Percentiles rank a stretch among this genome's conserved stretches.
phyloP scores from a whole-genome alignment of 1,139 yeast species.

The Candida freyschussii region DNA sequence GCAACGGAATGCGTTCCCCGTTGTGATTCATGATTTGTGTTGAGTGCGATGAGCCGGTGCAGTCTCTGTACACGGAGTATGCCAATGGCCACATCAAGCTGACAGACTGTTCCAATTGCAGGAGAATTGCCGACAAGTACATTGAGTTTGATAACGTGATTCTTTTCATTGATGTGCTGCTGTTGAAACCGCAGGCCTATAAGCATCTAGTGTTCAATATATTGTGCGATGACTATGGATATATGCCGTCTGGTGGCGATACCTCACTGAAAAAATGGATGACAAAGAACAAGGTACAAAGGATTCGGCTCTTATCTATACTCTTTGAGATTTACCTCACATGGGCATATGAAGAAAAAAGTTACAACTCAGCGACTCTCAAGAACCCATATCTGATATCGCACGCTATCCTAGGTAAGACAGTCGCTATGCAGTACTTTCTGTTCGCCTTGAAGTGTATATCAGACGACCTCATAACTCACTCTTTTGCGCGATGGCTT shows the following conservation, averaged over 20 bases:
- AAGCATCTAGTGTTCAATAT: slow-evolving; percentile 81
- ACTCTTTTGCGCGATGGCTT: slow-evolving; percentile 43
- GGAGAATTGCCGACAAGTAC: slow-evolving; percentile 78
- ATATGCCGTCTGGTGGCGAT: neutral
- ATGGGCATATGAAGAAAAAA: slow-evolving; percentile 88
- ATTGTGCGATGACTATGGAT: slow-evolving; percentile 32
- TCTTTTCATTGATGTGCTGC: slow-evolving; percentile 73
- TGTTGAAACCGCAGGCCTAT: slow-evolving; percentile 85
- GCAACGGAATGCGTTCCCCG: no score
- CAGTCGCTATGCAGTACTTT: slow-evolving; percentile 56
- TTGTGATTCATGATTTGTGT: slow-evolving; percentile 90
- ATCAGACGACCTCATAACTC: slow-evolving; percentile 52
- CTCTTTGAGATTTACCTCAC: slow-evolving; percentile 87
- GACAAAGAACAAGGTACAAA: slow-evolving; percentile 28
- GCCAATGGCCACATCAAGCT: slow-evolving; percentile 76
- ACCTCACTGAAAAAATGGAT: slow-evolving; percentile 21
- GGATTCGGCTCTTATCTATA: slow-evolving; percentile 60
- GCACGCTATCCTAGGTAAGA: slow-evolving; percentile 38
- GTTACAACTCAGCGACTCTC: slow-evolving; percentile 18
- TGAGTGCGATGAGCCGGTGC: slow-evolving; percentile 69
- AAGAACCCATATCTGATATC: slow-evolving; percentile 23
- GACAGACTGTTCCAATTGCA: slow-evolving; percentile 72
- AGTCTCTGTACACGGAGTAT: slow-evolving; percentile 63
- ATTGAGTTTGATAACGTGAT: slow-evolving; percentile 86
- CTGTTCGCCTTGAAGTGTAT: slow-evolving; percentile 61